phyloP scores from a whole-genome alignment of 495 filamentous ascomycete species.

The Penicillium salamii region DNA sequence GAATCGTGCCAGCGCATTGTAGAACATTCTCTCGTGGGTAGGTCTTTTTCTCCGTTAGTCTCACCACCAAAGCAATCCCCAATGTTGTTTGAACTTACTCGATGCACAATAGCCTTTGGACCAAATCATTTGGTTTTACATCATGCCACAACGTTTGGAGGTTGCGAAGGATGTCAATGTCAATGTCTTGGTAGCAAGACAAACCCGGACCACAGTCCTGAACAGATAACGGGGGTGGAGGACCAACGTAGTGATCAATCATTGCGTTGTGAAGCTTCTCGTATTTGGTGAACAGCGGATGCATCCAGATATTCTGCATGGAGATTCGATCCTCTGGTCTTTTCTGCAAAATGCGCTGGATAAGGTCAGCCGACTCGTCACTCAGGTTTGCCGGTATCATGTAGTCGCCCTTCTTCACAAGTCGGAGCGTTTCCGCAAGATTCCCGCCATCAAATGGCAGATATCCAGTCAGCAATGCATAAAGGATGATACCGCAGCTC shows the following conservation, averaged over 20 bases:
- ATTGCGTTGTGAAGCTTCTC: slow-evolving; percentile 57
- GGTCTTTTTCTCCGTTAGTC: slow-evolving; percentile 42
- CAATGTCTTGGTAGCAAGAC: slow-evolving; percentile 57
- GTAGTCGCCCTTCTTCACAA: slow-evolving; percentile 70
- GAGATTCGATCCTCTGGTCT: slow-evolving; percentile 73
- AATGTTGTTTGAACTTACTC: slow-evolving; percentile 54
- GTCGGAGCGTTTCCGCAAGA: slow-evolving; percentile 53
- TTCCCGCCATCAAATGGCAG: slow-evolving; percentile 78
- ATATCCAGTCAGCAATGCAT: slow-evolving; percentile 71
- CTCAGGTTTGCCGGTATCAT: slow-evolving; percentile 66
- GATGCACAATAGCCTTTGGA: slow-evolving; percentile 59
- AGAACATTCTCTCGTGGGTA: slow-evolving; percentile 90
- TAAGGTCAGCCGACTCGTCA: slow-evolving; percentile 72
- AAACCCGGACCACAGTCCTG: slow-evolving; percentile 55
- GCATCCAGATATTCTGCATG: slow-evolving; percentile 76
- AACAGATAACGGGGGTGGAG: slow-evolving; percentile 47
- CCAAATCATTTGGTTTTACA: slow-evolving; percentile 67
- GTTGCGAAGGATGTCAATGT: slow-evolving; percentile 76
- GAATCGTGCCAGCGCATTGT: slow-evolving; percentile 76
- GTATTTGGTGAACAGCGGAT: slow-evolving; percentile 79
- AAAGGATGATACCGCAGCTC: slow-evolving; percentile 92
- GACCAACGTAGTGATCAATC: slow-evolving; percentile 50
- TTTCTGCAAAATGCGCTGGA: slow-evolving; percentile 68
- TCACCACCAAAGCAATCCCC: too few species aligned
- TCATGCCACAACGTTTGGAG: slow-evolving; percentile 86